A percentile compares a stretch with the other conserved stretches of the same genome.
These are phyloP conservation scores for Metschnikowia sp. DNA, from an alignment of 805 yeast species.

Conservation along the genomic window DNA sequence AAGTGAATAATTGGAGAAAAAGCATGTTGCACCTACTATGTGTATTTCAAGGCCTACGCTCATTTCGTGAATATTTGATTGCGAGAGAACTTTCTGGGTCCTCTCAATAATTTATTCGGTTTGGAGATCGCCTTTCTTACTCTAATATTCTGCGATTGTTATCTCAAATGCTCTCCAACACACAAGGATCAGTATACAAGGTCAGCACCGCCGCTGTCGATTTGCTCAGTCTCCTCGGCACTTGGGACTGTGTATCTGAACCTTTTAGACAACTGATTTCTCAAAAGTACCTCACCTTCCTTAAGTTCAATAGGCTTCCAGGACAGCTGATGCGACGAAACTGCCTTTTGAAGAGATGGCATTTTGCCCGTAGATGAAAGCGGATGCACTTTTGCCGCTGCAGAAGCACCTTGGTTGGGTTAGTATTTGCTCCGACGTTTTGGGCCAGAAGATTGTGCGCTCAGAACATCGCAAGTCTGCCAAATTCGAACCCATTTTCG, in stretches of 20 bases:
- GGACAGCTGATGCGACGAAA: conserved; percentile 10
- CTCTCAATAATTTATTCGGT: no score
- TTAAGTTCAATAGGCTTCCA: conserved; percentile 39
- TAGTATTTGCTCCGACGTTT: neutral
- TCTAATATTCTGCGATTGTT: no score
- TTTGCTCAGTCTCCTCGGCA: conserved; percentile 68
- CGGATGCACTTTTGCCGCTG: conserved; percentile 28
- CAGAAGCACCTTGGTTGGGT: conserved; percentile 10
- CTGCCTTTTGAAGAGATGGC: conserved; percentile 25
- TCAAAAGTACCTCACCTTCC: conserved; percentile 46
- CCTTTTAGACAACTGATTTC: conserved; percentile 67
- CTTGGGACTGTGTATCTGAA: conserved; percentile 66
- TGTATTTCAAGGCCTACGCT: no score
- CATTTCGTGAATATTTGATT: no score
- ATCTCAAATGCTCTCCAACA: neutral
- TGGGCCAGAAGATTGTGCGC: no score
- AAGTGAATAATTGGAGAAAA: no score
- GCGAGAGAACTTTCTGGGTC: no score
- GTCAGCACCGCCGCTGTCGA: conserved; percentile 83
- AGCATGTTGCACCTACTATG: no score
- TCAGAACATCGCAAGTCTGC: no score
- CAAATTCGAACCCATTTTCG: no score
- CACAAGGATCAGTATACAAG: conserved; percentile 36
- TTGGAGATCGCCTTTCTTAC: no score
- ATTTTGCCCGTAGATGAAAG: conserved; percentile 42